A percentile compares a stretch with the other conserved stretches of the same genome.
phyloP scores from a whole-genome alignment of 352 stramenopile genomes.

The Globisporangium acanthophoron region DNA sequence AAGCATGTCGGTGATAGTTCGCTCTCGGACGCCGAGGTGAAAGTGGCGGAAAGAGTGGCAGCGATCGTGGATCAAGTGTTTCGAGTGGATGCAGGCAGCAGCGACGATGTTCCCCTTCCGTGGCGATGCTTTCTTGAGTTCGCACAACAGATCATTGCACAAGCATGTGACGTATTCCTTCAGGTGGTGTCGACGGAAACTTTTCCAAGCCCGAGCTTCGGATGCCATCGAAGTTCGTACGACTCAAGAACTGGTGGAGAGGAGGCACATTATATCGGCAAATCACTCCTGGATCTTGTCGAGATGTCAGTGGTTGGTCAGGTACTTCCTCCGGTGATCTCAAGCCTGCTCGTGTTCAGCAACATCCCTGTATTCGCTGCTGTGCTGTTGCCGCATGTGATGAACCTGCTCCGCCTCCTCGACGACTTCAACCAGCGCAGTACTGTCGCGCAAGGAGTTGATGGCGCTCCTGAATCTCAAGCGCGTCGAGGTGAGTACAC shows the following conservation, averaged over 20 bases:
- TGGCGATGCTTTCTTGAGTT: conserved; percentile 57
- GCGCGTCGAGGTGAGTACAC: neutral
- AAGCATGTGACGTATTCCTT: conserved; percentile 29
- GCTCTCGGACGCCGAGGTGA: neutral
- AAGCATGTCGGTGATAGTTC: conserved; percentile 8
- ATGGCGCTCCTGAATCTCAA: conserved; percentile 26
- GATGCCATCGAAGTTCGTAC: conserved; percentile 1
- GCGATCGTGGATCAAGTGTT: conserved; percentile 31
- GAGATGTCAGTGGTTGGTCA: conserved; percentile 46
- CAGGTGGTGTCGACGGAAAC: conserved; percentile 21
- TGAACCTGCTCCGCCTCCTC: conserved; percentile 36
- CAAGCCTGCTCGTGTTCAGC: conserved; percentile 56
- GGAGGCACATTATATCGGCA: neutral
- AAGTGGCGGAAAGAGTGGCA: conserved; percentile 16
- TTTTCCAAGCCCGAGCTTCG: conserved; percentile 23
- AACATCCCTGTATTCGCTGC: conserved; percentile 47
- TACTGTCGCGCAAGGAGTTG: conserved; percentile 7
- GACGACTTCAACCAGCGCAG: conserved; percentile 39
- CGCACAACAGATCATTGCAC: conserved; percentile 13
- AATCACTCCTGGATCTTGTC: conserved; percentile 17
- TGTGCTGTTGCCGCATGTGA: conserved; percentile 36
- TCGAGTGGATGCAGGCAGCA: conserved; percentile 23
- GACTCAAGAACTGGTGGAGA: neutral
- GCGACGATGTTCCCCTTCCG: conserved; percentile 19
- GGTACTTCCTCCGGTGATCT: conserved; percentile 45